Conservation (phyloP, 148 eudicot species). For the Camellia granthamiana region DNA sequence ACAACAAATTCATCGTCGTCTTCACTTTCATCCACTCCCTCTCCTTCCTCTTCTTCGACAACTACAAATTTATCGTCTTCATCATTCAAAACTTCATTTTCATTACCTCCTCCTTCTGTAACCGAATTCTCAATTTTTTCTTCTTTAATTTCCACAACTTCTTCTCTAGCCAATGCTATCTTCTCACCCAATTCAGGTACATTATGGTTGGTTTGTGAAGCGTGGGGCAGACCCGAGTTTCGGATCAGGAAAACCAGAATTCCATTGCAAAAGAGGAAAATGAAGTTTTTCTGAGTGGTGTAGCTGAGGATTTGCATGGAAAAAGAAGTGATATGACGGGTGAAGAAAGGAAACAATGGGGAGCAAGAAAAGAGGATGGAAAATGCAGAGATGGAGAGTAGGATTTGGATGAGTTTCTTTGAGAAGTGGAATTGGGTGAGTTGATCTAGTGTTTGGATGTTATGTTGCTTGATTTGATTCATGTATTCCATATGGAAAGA, state of each 20-base stretch:
- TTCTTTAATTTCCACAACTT: conserved; percentile 6
- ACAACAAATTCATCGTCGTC: conserved; percentile 11
- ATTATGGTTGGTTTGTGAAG: not conserved
- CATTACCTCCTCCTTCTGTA: not conserved
- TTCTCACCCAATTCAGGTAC: conserved; percentile 3
- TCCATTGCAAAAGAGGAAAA: conserved; percentile 68
- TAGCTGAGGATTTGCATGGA: conserved; percentile 24
- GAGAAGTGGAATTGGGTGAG: conserved; percentile 6
- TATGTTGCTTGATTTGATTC: conserved; percentile 4
- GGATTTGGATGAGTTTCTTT: conserved; percentile 23
- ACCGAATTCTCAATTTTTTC: conserved; percentile 5
- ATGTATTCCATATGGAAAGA: not conserved
- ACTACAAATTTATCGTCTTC: not conserved
- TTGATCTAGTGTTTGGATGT: not conserved
- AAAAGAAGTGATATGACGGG: conserved; percentile 14
- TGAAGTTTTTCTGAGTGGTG: conserved; percentile 49
- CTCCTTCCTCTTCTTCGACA: conserved; percentile 23
- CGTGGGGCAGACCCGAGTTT: conserved; percentile 23
- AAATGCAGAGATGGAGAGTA: conserved; percentile 31
- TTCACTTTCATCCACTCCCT: conserved; percentile 10
- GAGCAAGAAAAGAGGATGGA: conserved; percentile 32
- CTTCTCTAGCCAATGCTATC: conserved; percentile 13
- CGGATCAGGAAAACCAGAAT: conserved; percentile 48
- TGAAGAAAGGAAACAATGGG: conserved; percentile 12
- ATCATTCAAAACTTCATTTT: not conserved